Percentiles rank a stretch among this genome's conserved stretches.
These are phyloP conservation scores for Scheffersomyces insectosa DNA, from an alignment of 1,139 yeast species.

Conservation along the genomic window DNA sequence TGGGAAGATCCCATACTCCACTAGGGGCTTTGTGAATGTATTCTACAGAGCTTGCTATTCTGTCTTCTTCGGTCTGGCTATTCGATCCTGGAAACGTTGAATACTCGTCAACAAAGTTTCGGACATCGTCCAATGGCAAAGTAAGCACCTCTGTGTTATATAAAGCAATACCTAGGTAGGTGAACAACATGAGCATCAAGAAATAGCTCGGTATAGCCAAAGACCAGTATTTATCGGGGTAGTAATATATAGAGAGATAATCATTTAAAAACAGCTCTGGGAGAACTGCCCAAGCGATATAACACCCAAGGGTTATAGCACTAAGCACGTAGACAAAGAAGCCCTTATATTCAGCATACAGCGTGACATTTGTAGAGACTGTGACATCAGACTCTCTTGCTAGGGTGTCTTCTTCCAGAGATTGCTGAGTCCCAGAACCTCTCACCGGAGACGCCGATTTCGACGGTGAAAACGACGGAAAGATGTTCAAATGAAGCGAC, in stretches of 20 bases:
- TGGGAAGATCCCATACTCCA: constrained; percentile 84
- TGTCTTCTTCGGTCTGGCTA: constrained; percentile 1
- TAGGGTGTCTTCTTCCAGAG: constrained; percentile 52
- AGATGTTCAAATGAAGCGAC: constrained; percentile 1
- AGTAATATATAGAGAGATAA: constrained; percentile 61
- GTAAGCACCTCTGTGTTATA: constrained; percentile 79
- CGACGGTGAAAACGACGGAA: constrained; percentile 25
- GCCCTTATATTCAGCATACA: constrained; percentile 79
- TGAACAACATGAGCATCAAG: constrained; percentile 68
- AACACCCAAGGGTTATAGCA: constrained; percentile 49
- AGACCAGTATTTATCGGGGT: constrained; percentile 90
- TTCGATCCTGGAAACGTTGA: constrained; percentile 49
- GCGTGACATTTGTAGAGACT: constrained; percentile 63
- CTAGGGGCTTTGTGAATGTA: constrained; percentile 60
- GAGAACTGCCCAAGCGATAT: constrained; percentile 68
- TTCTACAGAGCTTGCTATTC: constrained; percentile 22
- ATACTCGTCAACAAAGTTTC: constrained; percentile 68
- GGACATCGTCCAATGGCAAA: constrained; percentile 52
- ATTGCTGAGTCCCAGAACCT: constrained; percentile 52
- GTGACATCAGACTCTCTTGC: constrained; percentile 79
- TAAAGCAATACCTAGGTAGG: constrained; percentile 66
- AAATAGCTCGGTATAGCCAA: constrained; percentile 70
- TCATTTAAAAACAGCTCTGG: constrained; percentile 56
- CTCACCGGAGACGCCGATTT: constrained; percentile 47
- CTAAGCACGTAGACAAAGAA: constrained; percentile 73